Conservation (phyloP, 2,329 filamentous ascomycete species). For the Colletotrichum higginsianum region DNA sequence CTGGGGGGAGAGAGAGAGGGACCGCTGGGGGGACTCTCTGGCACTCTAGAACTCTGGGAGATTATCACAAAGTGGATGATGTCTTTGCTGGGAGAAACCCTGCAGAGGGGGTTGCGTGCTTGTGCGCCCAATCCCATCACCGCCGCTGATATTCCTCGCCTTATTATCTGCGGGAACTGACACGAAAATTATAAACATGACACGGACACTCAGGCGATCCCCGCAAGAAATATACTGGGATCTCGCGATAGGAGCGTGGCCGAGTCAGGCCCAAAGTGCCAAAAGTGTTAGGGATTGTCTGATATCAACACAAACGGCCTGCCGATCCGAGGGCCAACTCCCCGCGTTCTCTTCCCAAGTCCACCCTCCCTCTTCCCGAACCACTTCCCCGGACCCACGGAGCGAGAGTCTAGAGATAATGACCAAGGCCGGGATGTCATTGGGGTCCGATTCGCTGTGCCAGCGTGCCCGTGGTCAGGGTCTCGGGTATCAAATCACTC, state of each 20-base stretch:
- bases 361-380: background rate
- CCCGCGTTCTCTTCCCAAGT: conserved; percentile 11
- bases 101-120: background rate
- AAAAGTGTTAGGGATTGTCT: background rate
- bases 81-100: background rate
- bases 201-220: too few species aligned
- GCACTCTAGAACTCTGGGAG: background rate
- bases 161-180: background rate
- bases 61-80: background rate
- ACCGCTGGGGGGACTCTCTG: too few species aligned
- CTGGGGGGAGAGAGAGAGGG: too few species aligned
- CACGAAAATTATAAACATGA: too few species aligned
- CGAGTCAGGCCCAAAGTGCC: background rate
- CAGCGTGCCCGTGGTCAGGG: too few species aligned
- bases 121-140: background rate
- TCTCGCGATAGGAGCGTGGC: conserved; percentile 13
- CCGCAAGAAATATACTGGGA: background rate
- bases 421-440: conserved; percentile 11
- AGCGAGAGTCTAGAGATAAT: conserved; percentile 11
- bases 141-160: too few species aligned
- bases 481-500: too few species aligned
- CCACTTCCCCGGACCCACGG: conserved; percentile 24
- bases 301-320: background rate
- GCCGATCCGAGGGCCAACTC: conserved; percentile 10
- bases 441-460: background rate